Conservation (phyloP, 257 asterid species). For the Nicotiana otophora region DNA sequence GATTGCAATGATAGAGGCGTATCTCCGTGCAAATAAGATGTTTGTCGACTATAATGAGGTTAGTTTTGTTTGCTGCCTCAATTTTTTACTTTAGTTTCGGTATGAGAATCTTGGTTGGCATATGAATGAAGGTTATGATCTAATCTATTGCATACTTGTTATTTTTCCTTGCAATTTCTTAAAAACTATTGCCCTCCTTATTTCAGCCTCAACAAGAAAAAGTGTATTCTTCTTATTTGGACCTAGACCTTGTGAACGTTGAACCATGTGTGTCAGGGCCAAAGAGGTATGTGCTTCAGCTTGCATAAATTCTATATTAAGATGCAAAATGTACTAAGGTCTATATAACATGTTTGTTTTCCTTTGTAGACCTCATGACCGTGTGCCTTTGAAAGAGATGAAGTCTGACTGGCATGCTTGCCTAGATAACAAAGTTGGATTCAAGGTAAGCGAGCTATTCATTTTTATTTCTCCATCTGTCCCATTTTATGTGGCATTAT, state of each 20-base stretch:
- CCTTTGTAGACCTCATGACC: slow-evolving; percentile 82
- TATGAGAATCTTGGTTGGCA: not conserved
- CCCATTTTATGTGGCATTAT: too few species aligned
- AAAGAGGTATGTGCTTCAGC: slow-evolving; percentile 47
- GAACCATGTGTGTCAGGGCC: slow-evolving; percentile 94
- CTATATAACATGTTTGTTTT: not conserved
- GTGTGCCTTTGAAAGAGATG: slow-evolving; percentile 82
- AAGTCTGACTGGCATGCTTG: slow-evolving; percentile 93
- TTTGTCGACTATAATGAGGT: slow-evolving; percentile 90
- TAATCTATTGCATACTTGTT: not conserved
- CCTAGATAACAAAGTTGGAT: slow-evolving; percentile 85
- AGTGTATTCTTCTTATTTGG: slow-evolving; percentile 66
- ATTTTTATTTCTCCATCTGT: not conserved
- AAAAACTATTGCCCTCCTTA: slow-evolving; percentile 2
- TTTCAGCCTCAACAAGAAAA: slow-evolving; percentile 85
- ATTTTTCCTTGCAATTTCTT: not conserved
- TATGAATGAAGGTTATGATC: not conserved
- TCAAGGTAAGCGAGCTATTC: slow-evolving; percentile 55
- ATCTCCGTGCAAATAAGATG: slow-evolving; percentile 90
- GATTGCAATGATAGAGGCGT: slow-evolving; percentile 94
- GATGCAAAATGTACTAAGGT: not conserved
- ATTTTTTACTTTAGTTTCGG: not conserved
- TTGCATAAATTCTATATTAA: not conserved
- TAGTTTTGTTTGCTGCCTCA: slow-evolving; percentile 9
- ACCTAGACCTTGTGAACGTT: slow-evolving; percentile 61